These are phyloP conservation scores for Stromatinia cepivora DNA, from an alignment of 2,329 filamentous ascomycete genomes.

Conservation along the genomic window DNA sequence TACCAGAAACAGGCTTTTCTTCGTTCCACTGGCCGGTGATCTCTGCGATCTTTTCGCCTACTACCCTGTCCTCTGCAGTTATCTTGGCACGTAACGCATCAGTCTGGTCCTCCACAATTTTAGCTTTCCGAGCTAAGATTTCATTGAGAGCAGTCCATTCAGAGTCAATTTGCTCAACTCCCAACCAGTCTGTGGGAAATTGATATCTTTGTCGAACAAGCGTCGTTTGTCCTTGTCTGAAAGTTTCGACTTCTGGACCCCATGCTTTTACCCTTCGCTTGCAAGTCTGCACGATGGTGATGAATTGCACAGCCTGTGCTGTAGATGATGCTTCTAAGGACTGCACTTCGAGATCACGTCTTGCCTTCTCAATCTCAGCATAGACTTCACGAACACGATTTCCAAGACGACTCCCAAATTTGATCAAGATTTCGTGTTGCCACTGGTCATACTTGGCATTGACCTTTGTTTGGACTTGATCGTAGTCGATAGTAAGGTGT, in stretches of 20 bases:
- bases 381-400: constrained; percentile 90
- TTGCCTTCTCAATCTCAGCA: constrained; percentile 85
- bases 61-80: constrained; percentile 85
- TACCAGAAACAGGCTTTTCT: constrained; percentile 94
- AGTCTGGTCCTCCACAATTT: constrained; percentile 94
- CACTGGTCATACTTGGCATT: constrained; percentile 99
- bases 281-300: constrained; percentile 95
- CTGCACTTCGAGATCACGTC: constrained; percentile 86
- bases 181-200: constrained; percentile 90
- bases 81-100: constrained; percentile 96
- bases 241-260: constrained; percentile 94
- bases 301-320: constrained; percentile 95
- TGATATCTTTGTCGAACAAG: constrained; percentile 90
- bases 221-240: constrained; percentile 92
- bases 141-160: constrained; percentile 95
- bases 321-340: constrained; percentile 93
- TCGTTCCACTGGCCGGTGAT: constrained; percentile 88
- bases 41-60: constrained; percentile 83
- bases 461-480: constrained; percentile 97
- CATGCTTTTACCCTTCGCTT: constrained; percentile 91
- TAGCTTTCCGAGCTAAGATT: constrained; percentile 85
- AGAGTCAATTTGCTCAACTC: constrained; percentile 93
- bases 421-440: constrained; percentile 95
- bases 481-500: constrained; percentile 93
- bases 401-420: constrained; percentile 87